Percentiles rank a stretch among this genome's conserved stretches.
Conservation (phyloP, 306 rosid genomes). For the Lathyrus tuberosus region DNA sequence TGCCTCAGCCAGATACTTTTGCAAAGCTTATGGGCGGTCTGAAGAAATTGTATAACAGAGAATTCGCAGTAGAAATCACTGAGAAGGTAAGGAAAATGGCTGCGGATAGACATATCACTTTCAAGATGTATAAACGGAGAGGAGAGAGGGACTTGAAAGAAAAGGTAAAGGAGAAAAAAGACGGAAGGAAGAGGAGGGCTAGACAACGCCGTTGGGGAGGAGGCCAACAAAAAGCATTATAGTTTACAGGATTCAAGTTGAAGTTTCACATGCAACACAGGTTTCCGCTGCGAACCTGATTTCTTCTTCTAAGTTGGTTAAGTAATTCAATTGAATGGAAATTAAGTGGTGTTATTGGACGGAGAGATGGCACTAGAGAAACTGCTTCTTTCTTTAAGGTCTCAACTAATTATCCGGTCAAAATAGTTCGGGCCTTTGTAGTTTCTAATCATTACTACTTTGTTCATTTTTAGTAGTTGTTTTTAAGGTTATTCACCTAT, state of each 20-base stretch:
- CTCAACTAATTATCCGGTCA: neutral
- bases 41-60: neutral
- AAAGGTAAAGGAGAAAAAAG: neutral
- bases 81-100: neutral
- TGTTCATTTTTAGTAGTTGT: too few relatives aligned
- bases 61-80: neutral
- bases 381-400: neutral
- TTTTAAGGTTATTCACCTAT: too few relatives aligned
- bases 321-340: neutral
- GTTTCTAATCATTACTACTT: neutral
- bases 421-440: neutral
- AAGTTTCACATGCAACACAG: neutral
- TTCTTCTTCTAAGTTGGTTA: neutral
- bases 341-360: neutral
- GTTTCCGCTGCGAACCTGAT: neutral
- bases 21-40: neutral
- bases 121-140: too few relatives aligned
- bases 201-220: neutral
- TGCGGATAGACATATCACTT: neutral
- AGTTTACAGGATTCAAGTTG: neutral
- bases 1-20: neutral
- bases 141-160: neutral
- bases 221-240: neutral
- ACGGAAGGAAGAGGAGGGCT: neutral
- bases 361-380: neutral